Conservation (phyloP, 805 yeast species). For the Lachancea nothofagi region DNA sequence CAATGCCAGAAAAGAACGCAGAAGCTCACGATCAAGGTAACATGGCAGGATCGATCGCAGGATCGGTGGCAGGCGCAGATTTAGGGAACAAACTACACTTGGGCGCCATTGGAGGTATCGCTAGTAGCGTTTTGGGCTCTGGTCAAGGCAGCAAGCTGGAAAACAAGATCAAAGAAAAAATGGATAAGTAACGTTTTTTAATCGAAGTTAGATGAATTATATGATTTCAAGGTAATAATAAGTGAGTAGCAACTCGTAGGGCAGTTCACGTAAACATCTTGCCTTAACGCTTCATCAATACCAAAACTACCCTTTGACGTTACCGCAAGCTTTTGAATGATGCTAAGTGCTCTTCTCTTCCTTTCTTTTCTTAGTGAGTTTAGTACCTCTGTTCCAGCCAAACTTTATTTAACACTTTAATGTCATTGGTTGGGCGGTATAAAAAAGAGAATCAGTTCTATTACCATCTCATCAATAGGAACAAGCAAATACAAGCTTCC, state of each 20-base stretch:
- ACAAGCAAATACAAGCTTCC: not conserved
- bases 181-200: conserved; percentile 1
- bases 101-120: conserved; percentile 10
- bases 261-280: too few species aligned
- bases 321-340: too few species aligned
- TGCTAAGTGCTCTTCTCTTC: too few species aligned
- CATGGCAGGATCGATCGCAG: conserved; percentile 11
- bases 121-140: conserved; percentile 10
- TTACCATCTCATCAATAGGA: too few species aligned
- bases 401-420: too few species aligned
- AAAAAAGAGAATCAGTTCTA: too few species aligned
- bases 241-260: not conserved
- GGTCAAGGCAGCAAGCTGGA: conserved; percentile 10
- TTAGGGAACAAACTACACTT: conserved; percentile 7
- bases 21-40: conserved; percentile 10
- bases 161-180: conserved; percentile 5
- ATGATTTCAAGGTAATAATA: not conserved
- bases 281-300: too few species aligned
- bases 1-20: conserved; percentile 9
- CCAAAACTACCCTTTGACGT: too few species aligned
- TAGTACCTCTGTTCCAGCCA: too few species aligned
- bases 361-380: too few species aligned
- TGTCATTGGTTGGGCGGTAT: too few species aligned
- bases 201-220: not conserved
- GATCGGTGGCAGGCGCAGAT: conserved; percentile 10